These are phyloP conservation scores for Penicillium longicatenatum DNA, from an alignment of 495 filamentous ascomycete species.

Conservation along the genomic window DNA sequence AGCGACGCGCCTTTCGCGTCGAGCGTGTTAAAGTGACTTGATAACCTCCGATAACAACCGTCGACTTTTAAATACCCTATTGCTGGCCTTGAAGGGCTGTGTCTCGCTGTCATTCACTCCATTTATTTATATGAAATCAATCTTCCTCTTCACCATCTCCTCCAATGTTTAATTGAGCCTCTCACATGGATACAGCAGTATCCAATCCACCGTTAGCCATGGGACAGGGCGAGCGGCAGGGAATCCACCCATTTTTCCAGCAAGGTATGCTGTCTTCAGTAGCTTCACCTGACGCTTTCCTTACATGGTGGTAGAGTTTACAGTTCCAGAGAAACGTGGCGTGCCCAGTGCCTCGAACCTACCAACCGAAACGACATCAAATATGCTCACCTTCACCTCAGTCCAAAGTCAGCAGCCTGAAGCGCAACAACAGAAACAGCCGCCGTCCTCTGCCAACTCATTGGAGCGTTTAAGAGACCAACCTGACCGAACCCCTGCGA, in stretches of 20 bases:
- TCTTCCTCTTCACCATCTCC: conserved; percentile 6
- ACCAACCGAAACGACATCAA: background rate
- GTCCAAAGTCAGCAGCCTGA: background rate
- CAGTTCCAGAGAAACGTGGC: background rate
- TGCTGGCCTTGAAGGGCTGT: background rate
- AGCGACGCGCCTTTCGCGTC: conserved; percentile 29
- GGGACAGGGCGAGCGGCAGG: conserved; percentile 42
- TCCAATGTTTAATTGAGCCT: background rate
- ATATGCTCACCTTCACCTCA: background rate
- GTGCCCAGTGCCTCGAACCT: background rate
- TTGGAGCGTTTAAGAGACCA: background rate
- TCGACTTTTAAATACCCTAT: background rate
- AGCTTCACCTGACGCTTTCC: background rate
- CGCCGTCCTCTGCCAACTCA: too few species aligned
- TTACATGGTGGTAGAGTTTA: background rate
- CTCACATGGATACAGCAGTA: conserved; percentile 29
- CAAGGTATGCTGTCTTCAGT: conserved; percentile 29
- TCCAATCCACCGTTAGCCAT: conserved; percentile 39
- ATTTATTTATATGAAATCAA: conserved; percentile 1
- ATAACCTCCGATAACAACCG: conserved; percentile 12
- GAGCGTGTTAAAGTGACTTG: conserved; percentile 20
- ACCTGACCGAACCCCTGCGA: background rate
- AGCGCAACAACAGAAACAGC: background rate
- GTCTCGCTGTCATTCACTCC: background rate
- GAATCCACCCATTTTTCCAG: conserved; percentile 47